A percentile compares a stretch with the other conserved stretches of the same genome.
Evolutionary conservation across 2,329 filamentous ascomycete genomes (phyloP).

Genomic region (Aspergillus udagawae): DNA sequence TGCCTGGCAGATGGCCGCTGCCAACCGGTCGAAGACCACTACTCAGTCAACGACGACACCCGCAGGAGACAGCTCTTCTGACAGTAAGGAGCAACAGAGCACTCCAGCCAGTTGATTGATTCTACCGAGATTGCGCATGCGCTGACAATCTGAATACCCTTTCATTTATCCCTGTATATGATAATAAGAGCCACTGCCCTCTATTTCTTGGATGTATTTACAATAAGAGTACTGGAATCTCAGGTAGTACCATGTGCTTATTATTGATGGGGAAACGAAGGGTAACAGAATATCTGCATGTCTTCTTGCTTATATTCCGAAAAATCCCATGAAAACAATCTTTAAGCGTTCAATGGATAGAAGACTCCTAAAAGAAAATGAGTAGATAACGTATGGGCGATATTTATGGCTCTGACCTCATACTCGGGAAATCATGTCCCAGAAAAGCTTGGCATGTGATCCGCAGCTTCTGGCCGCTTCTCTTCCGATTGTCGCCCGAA

Average conservation of each 20-base stretch:
- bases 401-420: not conserved
- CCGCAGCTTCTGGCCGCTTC: not conserved
- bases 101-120: constrained; percentile 26
- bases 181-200: not conserved
- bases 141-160: constrained; percentile 1
- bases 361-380: not conserved
- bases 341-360: not conserved
- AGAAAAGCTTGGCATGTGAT: not conserved
- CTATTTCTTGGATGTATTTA: constrained; percentile 22
- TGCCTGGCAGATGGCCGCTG: constrained; percentile 73
- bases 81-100: constrained; percentile 24
- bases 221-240: constrained; percentile 1
- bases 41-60: constrained; percentile 23
- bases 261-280: not conserved
- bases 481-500: not conserved
- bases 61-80: constrained; percentile 17
- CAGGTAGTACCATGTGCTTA: not conserved
- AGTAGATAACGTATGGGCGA: not conserved
- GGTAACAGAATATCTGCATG: not conserved
- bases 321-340: not conserved
- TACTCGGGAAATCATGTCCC: not conserved
- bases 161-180: constrained; percentile 3
- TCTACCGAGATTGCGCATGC: not conserved
- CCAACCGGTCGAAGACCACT: constrained; percentile 46
- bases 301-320: not conserved